A percentile compares a stretch with the other conserved stretches of the same genome.
These are phyloP conservation scores for Entomortierella lignicola DNA, from an alignment of 192 early-diverging fungal species.

Conservation along the genomic window DNA sequence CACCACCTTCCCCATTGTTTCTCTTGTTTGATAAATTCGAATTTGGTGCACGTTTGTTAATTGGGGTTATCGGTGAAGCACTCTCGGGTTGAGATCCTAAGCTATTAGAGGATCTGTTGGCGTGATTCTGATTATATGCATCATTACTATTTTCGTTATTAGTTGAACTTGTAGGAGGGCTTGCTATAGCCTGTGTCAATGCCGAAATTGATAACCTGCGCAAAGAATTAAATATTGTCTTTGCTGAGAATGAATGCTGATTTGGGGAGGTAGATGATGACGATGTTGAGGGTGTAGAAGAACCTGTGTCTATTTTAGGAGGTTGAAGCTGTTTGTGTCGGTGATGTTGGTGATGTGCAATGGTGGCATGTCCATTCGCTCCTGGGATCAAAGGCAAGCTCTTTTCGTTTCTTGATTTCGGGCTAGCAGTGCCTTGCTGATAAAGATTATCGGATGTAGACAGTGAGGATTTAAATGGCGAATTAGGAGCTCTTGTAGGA, in stretches of 20 bases:
- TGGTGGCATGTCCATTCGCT: slow-evolving; percentile 4
- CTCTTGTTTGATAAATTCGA: neutral
- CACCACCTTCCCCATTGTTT: neutral
- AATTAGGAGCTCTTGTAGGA: neutral
- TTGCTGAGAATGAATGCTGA: slow-evolving; percentile 39
- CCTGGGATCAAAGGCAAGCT: slow-evolving; percentile 25
- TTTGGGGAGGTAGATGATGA: neutral
- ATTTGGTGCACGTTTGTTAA: slow-evolving; percentile 19
- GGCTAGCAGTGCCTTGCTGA: neutral
- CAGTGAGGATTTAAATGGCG: neutral
- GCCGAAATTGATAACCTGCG: slow-evolving; percentile 43
- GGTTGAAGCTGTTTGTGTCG: neutral
- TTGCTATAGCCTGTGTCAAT: slow-evolving; percentile 22
- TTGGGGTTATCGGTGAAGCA: slow-evolving; percentile 1
- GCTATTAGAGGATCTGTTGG: slow-evolving; percentile 7
- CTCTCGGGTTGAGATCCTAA: neutral
- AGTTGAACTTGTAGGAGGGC: neutral
- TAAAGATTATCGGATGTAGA: neutral
- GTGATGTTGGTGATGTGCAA: slow-evolving; percentile 1
- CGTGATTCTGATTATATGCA: neutral
- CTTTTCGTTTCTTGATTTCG: slow-evolving; percentile 9
- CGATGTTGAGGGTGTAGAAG: neutral
- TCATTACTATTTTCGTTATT: neutral
- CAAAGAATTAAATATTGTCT: slow-evolving; percentile 59
- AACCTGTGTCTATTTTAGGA: neutral